Evolutionary conservation across 2,329 filamentous ascomycete species (phyloP).

Genomic region (Harringtonia aguacate): DNA sequence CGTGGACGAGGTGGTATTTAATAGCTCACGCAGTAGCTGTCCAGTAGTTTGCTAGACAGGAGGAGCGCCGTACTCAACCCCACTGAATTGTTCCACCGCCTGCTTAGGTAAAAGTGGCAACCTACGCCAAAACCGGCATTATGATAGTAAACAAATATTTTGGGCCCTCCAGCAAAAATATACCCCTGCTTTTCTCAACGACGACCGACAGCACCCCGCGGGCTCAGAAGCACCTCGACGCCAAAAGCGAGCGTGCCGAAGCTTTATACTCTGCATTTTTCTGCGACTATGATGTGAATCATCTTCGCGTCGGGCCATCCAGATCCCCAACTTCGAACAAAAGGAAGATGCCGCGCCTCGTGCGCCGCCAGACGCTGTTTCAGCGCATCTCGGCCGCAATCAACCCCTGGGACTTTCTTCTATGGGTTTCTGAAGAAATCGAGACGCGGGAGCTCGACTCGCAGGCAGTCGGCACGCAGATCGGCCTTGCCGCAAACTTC

Average conservation of each 20-base stretch:
- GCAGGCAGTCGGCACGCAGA: slow-evolving; percentile 60
- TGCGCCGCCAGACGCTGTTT: slow-evolving; percentile 67
- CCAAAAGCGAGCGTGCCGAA: no score
- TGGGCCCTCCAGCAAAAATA: not conserved
- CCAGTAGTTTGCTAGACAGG: no score
- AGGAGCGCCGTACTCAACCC: no score
- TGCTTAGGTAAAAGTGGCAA: not conserved
- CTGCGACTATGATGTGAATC: no score
- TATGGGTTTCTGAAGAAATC: slow-evolving; percentile 88
- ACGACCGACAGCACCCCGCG: no score
- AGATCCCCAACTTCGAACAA: slow-evolving; percentile 16
- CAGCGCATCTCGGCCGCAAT: slow-evolving; percentile 74
- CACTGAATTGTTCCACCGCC: not conserved
- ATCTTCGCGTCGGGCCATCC: not conserved
- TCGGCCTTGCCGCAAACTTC: slow-evolving; percentile 69
- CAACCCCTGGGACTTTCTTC: slow-evolving; percentile 79
- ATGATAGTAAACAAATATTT: not conserved
- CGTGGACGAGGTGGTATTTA: not conserved
- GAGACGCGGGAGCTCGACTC: slow-evolving; percentile 89
- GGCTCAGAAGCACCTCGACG: no score
- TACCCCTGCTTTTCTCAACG: not conserved
- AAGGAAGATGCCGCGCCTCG: slow-evolving; percentile 73
- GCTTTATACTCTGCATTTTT: no score
- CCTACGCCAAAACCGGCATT: not conserved
- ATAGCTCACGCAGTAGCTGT: not conserved